phyloP scores from a whole-genome alignment of 2,329 filamentous ascomycete species.

The Botrytis deweyae region DNA sequence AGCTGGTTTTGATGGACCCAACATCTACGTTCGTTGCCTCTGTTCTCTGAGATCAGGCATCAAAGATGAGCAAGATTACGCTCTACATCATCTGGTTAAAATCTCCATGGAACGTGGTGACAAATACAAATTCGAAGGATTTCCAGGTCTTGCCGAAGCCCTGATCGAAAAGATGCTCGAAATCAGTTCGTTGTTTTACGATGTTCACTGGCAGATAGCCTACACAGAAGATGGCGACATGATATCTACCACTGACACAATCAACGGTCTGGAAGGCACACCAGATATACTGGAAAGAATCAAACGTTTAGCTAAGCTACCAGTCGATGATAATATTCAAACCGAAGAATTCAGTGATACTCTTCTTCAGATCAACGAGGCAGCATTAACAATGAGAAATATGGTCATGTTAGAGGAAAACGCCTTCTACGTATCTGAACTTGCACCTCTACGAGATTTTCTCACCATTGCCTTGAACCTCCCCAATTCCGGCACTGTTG shows the following conservation, averaged over 20 bases:
- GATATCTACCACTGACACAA: slow-evolving; percentile 48
- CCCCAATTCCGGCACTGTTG: slow-evolving; percentile 67
- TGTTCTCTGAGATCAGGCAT: slow-evolving; percentile 80
- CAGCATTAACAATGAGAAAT: slow-evolving; percentile 84
- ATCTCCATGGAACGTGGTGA: slow-evolving; percentile 94
- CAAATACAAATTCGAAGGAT: slow-evolving; percentile 93
- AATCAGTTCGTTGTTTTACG: slow-evolving; percentile 75
- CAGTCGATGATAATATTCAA: slow-evolving; percentile 68
- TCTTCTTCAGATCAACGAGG: slow-evolving; percentile 78
- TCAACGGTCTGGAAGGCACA: slow-evolving; percentile 67
- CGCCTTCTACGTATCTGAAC: slow-evolving; percentile 73
- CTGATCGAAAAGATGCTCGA: slow-evolving; percentile 82
- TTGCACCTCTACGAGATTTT: slow-evolving; percentile 75
- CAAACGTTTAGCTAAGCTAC: slow-evolving; percentile 56
- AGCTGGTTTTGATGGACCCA: slow-evolving; percentile 69
- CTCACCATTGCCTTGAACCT: slow-evolving; percentile 80
- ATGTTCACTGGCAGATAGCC: slow-evolving; percentile 76
- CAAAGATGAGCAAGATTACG: slow-evolving; percentile 83
- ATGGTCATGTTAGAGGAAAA: slow-evolving; percentile 96
- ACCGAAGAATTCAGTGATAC: slow-evolving; percentile 68
- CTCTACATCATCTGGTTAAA: slow-evolving; percentile 88
- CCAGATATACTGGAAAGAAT: slow-evolving; percentile 72
- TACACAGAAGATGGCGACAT: slow-evolving; percentile 63
- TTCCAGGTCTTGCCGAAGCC: slow-evolving; percentile 82
- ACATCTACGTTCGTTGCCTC: slow-evolving; percentile 88